Base-by-base conservation (phyloP, 768 basidiomycete genomes). In the Holtermannia corniformis region DNA sequence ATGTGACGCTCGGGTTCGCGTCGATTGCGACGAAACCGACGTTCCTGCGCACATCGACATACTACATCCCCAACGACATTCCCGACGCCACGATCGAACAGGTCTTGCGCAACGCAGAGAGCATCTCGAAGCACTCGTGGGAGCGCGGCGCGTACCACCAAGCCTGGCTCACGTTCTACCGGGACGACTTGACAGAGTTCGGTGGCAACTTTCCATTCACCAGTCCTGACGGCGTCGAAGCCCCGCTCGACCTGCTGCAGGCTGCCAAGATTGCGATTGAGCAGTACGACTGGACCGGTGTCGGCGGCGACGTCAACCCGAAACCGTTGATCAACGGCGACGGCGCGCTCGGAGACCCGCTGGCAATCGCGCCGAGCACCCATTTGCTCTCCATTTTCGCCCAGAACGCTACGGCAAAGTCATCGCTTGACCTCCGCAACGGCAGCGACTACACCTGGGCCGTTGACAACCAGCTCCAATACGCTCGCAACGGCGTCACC, bases 361-460 rank as follows among this genome's bases (percentile, higher is more conserved):
- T 41, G 3, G 40, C 48, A 1, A 22, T 58, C 3, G 50, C 42
- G 23, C 49, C 57, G 11, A 49, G 32, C 5, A 42, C 52, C 5
- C 54, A 50, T 46, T 13, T 55, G 14, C 24, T 55, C 5, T 43
- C 57, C 14, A 22, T 51, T 28, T 25, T 56, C 5, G 58, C 55
- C 4, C 42, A 50, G 25, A 16, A 37, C 32, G 10, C 32, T 24
- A 13, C 22, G 20, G 47, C 44, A 0, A 25, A 46, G 26, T n/a
- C 22, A 22, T 56, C 19, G 11, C n/a, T 23, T 27, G 51, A 42
- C 13, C 19, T 48, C 5, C 13, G 47, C 7, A 22, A 41, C 20
- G 42, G 24, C n/a, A 41, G 42, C 19, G 57, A 58, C 41, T 58
- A 58, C 32, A 44, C 57, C 25, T 58, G 57, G 57, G 57, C 57